Conservation (phyloP, 768 basidiomycete genomes). For the Tulasnella sp. region DNA sequence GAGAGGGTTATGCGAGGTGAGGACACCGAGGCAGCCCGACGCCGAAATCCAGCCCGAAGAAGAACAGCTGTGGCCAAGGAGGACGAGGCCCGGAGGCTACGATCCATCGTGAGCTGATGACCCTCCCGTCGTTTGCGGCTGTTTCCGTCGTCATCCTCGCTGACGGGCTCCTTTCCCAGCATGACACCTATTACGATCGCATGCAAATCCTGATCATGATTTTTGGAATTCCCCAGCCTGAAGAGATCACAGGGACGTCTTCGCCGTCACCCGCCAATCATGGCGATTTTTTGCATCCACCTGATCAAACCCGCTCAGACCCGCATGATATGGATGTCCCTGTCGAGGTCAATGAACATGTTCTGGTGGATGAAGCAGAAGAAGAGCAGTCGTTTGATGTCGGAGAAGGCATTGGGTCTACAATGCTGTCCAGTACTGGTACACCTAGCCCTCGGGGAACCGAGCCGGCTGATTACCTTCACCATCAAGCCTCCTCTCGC, state of each 20-base stretch:
- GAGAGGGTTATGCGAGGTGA: slow-evolving; percentile 79
- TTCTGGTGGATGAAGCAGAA: background rate
- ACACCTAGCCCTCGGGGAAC: background rate
- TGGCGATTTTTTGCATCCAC: too few relatives aligned
- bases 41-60: slow-evolving; percentile 49
- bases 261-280: slow-evolving; percentile 43
- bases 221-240: slow-evolving; percentile 70
- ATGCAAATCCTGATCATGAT: slow-evolving; percentile 88
- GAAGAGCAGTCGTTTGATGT: slow-evolving; percentile 25
- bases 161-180: slow-evolving; percentile 36
- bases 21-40: slow-evolving; percentile 33
- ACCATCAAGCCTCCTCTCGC: background rate
- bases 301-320: slow-evolving; percentile 4
- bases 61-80: slow-evolving; percentile 72
- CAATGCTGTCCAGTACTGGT: slow-evolving; percentile 31
- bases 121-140: background rate
- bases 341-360: too few relatives aligned
- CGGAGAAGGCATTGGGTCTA: slow-evolving; percentile 38
- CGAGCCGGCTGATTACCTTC: background rate
- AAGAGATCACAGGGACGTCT: slow-evolving; percentile 32
- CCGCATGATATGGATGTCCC: too few relatives aligned
- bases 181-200: slow-evolving; percentile 89
- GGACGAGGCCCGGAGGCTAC: slow-evolving; percentile 77
- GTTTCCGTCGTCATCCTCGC: background rate
- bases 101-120: slow-evolving; percentile 64